Evolutionary conservation across 208 protist species (phyloP).

Genomic region (Trypanosoma scelopori): DNA sequence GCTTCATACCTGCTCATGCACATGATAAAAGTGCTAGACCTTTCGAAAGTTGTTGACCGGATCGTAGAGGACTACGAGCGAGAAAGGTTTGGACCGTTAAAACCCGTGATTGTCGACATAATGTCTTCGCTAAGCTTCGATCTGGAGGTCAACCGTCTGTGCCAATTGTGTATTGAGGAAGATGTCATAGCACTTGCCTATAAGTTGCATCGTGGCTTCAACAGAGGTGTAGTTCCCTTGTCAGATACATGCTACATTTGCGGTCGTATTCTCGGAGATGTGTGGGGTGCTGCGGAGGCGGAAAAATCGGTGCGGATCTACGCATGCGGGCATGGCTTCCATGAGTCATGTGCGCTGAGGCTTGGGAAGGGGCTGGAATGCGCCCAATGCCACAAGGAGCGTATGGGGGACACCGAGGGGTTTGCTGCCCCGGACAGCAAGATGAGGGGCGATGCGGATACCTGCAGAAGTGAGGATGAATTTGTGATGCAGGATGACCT

Average conservation of each 20-base stretch:
- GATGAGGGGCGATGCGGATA: not conserved
- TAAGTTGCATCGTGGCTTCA: slow-evolving; percentile 42
- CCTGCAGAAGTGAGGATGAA: not conserved
- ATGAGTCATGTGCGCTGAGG: slow-evolving; percentile 42
- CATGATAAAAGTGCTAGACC: slow-evolving; percentile 58
- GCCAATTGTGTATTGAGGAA: slow-evolving; percentile 41
- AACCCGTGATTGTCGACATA: slow-evolving; percentile 61
- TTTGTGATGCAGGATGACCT: slow-evolving; percentile 1
- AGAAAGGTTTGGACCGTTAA: slow-evolving; percentile 55
- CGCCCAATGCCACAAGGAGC: slow-evolving; percentile 22
- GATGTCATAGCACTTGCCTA: slow-evolving; percentile 47
- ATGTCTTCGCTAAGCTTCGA: slow-evolving; percentile 62
- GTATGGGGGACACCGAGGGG: not conserved
- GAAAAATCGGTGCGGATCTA: slow-evolving; percentile 55
- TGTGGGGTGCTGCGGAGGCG: not conserved
- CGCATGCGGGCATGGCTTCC: slow-evolving; percentile 75
- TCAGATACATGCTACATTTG: slow-evolving; percentile 69
- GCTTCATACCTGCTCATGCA: slow-evolving; percentile 40
- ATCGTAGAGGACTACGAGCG: slow-evolving; percentile 55
- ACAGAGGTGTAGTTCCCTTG: slow-evolving; percentile 45
- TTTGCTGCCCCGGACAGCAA: not conserved
- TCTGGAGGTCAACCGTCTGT: slow-evolving; percentile 48
- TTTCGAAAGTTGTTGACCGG: slow-evolving; percentile 45
- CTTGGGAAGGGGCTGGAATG: slow-evolving; percentile 13
- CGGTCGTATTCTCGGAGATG: slow-evolving; percentile 27